phyloP scores from a whole-genome alignment of 495 filamentous ascomycete species.

The Pseudoneurospora amorphoporcata region DNA sequence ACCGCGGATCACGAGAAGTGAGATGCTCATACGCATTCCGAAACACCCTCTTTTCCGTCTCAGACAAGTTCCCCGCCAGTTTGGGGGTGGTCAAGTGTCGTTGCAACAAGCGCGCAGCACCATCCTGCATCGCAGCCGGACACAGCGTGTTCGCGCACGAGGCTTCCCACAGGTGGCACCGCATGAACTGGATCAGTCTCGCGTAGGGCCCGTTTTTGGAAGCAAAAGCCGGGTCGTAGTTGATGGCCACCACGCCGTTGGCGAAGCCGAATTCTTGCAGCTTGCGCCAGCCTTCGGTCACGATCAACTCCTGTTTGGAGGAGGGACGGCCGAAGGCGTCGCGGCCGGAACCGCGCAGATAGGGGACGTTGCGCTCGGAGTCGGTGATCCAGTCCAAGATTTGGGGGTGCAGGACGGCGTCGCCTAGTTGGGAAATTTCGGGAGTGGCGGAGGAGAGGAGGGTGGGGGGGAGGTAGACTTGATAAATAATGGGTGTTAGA shows the following conservation, averaged over 20 bases:
- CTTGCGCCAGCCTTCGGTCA: constrained; percentile 46
- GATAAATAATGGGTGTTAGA: background rate
- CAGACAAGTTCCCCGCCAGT: constrained; percentile 6
- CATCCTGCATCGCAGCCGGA: constrained; percentile 62
- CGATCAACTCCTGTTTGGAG: constrained; percentile 34
- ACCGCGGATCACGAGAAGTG: constrained; percentile 43
- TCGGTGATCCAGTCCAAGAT: constrained; percentile 44
- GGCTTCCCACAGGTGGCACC: constrained; percentile 53
- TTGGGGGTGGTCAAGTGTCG: constrained; percentile 31
- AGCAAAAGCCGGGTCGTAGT: constrained; percentile 36
- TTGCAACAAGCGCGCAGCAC: constrained; percentile 52
- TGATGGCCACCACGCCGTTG: constrained; percentile 42
- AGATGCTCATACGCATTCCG: constrained; percentile 35
- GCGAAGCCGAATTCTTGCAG: constrained; percentile 43
- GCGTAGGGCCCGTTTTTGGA: constrained; percentile 26
- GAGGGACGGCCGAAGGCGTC: constrained; percentile 39
- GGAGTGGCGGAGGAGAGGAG: constrained; percentile 24
- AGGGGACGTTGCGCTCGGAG: constrained; percentile 49
- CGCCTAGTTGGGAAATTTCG: constrained; percentile 31
- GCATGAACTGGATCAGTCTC: constrained; percentile 44
- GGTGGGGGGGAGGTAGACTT: constrained; percentile 37
- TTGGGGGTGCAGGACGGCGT: constrained; percentile 34
- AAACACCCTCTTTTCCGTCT: constrained; percentile 30
- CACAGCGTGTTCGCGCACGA: constrained; percentile 55
- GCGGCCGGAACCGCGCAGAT: constrained; percentile 35